These are phyloP conservation scores for Isatis tinctoria DNA, from an alignment of 345 rosid species.

Conservation along the genomic window DNA sequence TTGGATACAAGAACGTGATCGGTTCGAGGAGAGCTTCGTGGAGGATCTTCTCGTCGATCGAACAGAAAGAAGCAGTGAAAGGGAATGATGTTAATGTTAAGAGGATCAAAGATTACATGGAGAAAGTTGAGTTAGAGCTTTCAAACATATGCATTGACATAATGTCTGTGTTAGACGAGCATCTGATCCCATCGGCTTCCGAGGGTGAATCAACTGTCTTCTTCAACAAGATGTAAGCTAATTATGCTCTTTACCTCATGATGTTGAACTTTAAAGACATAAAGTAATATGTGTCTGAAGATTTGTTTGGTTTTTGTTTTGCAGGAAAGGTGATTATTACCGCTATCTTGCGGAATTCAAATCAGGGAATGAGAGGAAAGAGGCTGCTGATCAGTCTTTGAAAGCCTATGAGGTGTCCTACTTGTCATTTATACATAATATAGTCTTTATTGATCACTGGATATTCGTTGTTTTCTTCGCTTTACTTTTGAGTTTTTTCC, in stretches of 20 bases:
- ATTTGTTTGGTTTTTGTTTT: background rate
- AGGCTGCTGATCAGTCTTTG: constrained; percentile 58
- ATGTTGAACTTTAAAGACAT: background rate
- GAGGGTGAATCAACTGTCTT: constrained; percentile 63
- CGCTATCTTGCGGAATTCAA: constrained; percentile 63
- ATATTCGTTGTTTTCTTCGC: background rate
- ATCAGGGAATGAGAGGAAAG: constrained; percentile 48
- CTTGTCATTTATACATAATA: background rate
- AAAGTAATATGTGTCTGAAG: background rate
- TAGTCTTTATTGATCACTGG: background rate
- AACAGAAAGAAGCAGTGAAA: constrained; percentile 50
- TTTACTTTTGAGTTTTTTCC: background rate
- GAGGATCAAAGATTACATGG: constrained; percentile 52
- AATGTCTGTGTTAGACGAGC: constrained; percentile 59
- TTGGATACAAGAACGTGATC: constrained; percentile 57
- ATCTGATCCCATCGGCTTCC: constrained; percentile 56
- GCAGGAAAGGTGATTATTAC: constrained; percentile 76
- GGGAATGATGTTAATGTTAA: constrained; percentile 53
- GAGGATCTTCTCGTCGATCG: constrained; percentile 54
- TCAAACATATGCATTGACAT: constrained; percentile 48
- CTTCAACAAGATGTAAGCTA: constrained; percentile 56
- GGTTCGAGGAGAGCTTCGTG: constrained; percentile 59
- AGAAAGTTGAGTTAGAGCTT: constrained; percentile 61
- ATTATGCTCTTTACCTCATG: background rate
- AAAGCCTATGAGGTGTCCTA: constrained; percentile 59